phyloP scores from a whole-genome alignment of 192 early-diverging fungal genomes.

The Coemansia sp. region DNA sequence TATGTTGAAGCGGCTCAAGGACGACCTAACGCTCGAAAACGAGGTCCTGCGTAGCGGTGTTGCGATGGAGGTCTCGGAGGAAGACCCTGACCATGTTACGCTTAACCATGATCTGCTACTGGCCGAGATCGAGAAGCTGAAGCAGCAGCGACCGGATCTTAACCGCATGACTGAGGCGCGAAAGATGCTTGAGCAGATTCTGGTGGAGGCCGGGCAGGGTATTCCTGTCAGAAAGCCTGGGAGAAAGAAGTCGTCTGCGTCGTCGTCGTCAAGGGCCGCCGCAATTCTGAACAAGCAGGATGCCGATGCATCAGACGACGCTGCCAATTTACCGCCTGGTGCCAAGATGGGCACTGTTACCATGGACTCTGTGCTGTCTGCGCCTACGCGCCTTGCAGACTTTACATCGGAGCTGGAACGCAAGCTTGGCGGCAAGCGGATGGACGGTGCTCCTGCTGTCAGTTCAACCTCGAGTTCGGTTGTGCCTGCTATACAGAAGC shows the following conservation, averaged over 20 bases:
- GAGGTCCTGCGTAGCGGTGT: slow-evolving; percentile 51
- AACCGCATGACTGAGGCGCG: slow-evolving; percentile 53
- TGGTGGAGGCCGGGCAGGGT: slow-evolving; percentile 45
- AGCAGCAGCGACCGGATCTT: slow-evolving; percentile 40
- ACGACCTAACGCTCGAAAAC: slow-evolving; percentile 54
- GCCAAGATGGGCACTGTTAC: slow-evolving; percentile 51
- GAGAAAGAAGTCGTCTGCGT: not conserved
- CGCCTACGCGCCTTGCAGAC: slow-evolving; percentile 41
- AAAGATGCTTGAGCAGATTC: slow-evolving; percentile 49
- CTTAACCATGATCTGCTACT: slow-evolving; percentile 51
- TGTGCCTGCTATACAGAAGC: slow-evolving; percentile 6
- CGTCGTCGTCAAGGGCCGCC: not conserved
- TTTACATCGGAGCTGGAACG: slow-evolving; percentile 49
- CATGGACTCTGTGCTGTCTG: slow-evolving; percentile 48
- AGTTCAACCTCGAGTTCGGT: not conserved
- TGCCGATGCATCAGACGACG: not conserved
- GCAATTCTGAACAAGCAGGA: slow-evolving; percentile 4
- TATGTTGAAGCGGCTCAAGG: slow-evolving; percentile 48
- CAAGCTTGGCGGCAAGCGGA: slow-evolving; percentile 40
- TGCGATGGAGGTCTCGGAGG: slow-evolving; percentile 32
- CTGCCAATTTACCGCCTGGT: slow-evolving; percentile 8
- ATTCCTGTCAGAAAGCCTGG: slow-evolving; percentile 24
- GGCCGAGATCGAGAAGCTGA: slow-evolving; percentile 51
- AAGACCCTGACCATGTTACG: slow-evolving; percentile 28
- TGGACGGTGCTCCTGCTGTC: not conserved